phyloP scores from a whole-genome alignment of 163 green algal species.

The Coccomyxa subellipsoidea region DNA sequence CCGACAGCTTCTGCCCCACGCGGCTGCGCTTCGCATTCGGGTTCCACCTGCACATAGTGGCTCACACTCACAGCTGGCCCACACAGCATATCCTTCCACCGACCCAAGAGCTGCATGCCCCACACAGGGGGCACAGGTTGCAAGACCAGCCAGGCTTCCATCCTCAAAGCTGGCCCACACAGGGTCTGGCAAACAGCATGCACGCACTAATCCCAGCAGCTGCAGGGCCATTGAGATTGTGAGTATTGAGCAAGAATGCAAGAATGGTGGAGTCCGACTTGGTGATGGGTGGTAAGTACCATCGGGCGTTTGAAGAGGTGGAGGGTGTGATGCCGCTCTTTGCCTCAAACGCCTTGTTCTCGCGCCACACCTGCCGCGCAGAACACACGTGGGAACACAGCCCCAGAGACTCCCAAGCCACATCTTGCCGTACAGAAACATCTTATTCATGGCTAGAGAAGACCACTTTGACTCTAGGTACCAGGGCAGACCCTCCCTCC shows the following conservation, averaged over 20 bases:
- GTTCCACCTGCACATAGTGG: neutral
- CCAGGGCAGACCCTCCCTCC: too few species aligned
- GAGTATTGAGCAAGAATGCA: too few species aligned
- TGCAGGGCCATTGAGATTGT: too few species aligned
- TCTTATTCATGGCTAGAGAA: neutral
- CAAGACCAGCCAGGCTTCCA: too few species aligned
- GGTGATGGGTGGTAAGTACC: neutral
- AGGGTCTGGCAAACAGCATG: too few species aligned
- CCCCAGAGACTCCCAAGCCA: too few species aligned
- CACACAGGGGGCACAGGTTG: too few species aligned
- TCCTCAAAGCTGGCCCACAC: too few species aligned
- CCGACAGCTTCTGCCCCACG: constrained; percentile 85
- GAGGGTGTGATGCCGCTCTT: neutral
- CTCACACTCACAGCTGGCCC: neutral
- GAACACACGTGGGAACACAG: neutral
- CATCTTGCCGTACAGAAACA: neutral
- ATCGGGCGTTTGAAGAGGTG: neutral
- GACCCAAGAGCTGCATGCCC: too few species aligned
- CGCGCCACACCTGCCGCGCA: neutral
- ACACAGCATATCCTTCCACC: too few species aligned
- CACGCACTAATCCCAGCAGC: too few species aligned
- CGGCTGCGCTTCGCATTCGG: constrained; percentile 9
- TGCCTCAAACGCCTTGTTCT: neutral
- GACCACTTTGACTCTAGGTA: too few species aligned
- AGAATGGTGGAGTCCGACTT: neutral